Evolutionary conservation across 768 basidiomycete species (phyloP).

Genomic region (Leccinum boreale): DNA sequence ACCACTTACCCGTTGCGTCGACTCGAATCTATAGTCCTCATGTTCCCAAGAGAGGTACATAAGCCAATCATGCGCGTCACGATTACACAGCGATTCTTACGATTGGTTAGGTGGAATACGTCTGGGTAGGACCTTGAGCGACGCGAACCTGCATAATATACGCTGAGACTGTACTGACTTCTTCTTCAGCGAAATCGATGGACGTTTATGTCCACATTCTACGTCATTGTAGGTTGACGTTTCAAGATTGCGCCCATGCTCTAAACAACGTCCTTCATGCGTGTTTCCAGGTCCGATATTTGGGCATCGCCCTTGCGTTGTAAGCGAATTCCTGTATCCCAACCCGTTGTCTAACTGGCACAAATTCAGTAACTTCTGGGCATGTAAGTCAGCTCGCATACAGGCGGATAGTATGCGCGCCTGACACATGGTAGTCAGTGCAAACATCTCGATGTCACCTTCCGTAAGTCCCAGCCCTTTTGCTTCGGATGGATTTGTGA

Average conservation of each 20-base stretch:
- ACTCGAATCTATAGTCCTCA: conserved; percentile 7
- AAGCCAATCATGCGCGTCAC: neutral
- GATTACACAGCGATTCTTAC: neutral
- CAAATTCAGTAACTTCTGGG: conserved; percentile 9
- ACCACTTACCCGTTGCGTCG: neutral
- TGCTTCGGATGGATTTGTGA: neutral
- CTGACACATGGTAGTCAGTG: conserved; percentile 13
- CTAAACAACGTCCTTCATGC: neutral
- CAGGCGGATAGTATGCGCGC: neutral
- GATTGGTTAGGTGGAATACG: conserved; percentile 11
- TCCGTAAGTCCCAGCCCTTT: neutral
- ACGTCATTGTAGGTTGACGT: conserved; percentile 12
- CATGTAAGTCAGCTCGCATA: conserved; percentile 4
- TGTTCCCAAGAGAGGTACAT: conserved; percentile 21
- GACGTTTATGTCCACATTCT: conserved; percentile 14
- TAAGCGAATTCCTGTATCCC: conserved; percentile 1
- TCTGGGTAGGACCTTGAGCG: conserved; percentile 15
- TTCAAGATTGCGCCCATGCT: neutral
- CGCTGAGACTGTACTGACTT: neutral
- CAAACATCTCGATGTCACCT: conserved; percentile 16
- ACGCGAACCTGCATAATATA: neutral
- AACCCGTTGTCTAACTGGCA: neutral
- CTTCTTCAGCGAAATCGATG: conserved; percentile 6
- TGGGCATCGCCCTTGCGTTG: conserved; percentile 17
- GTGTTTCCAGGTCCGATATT: conserved; percentile 11